Evolutionary conservation across 2,329 filamentous ascomycete genomes (phyloP).

Genomic region (Aspergillus pseudoviridinutans): DNA sequence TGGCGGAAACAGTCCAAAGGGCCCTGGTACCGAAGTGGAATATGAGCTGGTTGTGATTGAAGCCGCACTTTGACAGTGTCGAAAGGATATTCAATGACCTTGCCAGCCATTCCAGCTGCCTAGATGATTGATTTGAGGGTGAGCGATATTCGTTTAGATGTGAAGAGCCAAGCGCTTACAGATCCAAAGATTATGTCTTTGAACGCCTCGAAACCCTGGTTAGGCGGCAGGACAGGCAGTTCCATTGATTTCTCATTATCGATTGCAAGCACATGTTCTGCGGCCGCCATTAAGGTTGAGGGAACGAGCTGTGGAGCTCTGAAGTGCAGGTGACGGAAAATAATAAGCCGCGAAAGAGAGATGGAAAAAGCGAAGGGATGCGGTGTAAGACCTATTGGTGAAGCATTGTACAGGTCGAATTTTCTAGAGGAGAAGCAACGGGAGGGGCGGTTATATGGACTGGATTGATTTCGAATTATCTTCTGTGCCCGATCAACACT

Average conservation of each 20-base stretch:
- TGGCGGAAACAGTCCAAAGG: slow-evolving; percentile 92
- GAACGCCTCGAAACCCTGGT: slow-evolving; percentile 62
- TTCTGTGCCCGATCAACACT: slow-evolving; percentile 16
- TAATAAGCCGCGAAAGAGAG: slow-evolving; percentile 2
- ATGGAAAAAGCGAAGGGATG: slow-evolving; percentile 1
- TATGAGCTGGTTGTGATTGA: slow-evolving; percentile 85
- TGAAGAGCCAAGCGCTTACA: slow-evolving; percentile 45
- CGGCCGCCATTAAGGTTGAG: slow-evolving; percentile 33
- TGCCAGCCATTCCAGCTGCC: slow-evolving; percentile 82
- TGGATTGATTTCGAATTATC: slow-evolving; percentile 8
- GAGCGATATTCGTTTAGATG: slow-evolving; percentile 1
- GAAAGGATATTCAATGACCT: slow-evolving; percentile 97
- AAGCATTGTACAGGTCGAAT: slow-evolving; percentile 24
- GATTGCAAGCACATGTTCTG: slow-evolving; percentile 34
- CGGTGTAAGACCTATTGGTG: slow-evolving; percentile 15
- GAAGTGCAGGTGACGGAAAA: slow-evolving; percentile 2
- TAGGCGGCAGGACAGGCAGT: slow-evolving; percentile 36
- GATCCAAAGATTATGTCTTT: slow-evolving; percentile 90
- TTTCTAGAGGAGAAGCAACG: slow-evolving; percentile 3
- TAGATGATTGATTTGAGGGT: slow-evolving; percentile 29
- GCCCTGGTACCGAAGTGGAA: slow-evolving; percentile 76
- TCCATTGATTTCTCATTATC: slow-evolving; percentile 40
- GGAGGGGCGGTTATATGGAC: slow-evolving; percentile 2
- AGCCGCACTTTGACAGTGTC: slow-evolving; percentile 97
- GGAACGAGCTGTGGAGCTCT: slow-evolving; percentile 4